These are phyloP conservation scores for Nicotiana tabacum DNA, from an alignment of 257 asterid species.

Conservation along the genomic window DNA sequence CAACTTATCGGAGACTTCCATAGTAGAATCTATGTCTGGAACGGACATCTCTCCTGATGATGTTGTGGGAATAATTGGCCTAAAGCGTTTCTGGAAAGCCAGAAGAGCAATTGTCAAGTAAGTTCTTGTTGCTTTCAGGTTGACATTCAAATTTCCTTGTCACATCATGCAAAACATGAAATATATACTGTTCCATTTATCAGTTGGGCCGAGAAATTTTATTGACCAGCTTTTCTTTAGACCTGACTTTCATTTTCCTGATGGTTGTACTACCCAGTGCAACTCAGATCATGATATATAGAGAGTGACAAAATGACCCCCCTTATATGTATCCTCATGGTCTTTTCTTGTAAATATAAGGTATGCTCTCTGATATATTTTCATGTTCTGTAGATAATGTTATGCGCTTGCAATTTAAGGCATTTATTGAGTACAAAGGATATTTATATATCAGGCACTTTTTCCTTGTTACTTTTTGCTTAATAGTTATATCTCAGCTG, in stretches of 20 bases:
- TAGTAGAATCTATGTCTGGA: slow-evolving; percentile 55
- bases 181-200: neutral
- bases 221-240: slow-evolving; percentile 5
- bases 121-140: slow-evolving; percentile 25
- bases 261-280: neutral
- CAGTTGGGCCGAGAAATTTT: neutral
- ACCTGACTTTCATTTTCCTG: neutral
- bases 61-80: slow-evolving; percentile 69
- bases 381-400: neutral
- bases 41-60: slow-evolving; percentile 72
- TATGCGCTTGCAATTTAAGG: neutral
- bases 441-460: neutral
- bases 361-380: slow-evolving; percentile 3
- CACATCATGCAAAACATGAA: neutral
- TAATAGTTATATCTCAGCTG: neutral
- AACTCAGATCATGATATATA: neutral
- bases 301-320: neutral
- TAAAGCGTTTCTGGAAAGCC: slow-evolving; percentile 87
- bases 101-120: slow-evolving; percentile 79
- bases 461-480: neutral
- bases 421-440: neutral
- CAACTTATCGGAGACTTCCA: slow-evolving; percentile 58
- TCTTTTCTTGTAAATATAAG: neutral
- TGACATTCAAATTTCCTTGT: neutral
- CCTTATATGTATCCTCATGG: neutral